A percentile compares a stretch with the other conserved stretches of the same genome.
These are phyloP conservation scores for Cyclaneusma minus DNA, from an alignment of 2,329 filamentous ascomycete species.

Conservation along the genomic window DNA sequence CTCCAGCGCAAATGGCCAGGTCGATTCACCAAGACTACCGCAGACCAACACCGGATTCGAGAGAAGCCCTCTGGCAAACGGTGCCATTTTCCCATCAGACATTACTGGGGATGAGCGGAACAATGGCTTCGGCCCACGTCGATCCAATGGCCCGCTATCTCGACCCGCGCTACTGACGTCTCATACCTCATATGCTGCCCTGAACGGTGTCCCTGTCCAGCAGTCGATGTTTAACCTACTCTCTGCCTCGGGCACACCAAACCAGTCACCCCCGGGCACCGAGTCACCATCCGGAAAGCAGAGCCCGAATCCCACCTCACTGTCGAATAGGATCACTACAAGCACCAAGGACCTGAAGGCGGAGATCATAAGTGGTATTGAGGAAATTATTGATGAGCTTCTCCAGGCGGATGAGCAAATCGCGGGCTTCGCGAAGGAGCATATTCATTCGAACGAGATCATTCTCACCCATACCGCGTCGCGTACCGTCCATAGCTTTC, in stretches of 20 bases:
- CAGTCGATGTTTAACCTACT: slow-evolving; percentile 84
- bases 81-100: slow-evolving; percentile 13
- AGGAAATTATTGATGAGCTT: slow-evolving; percentile 92
- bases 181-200: slow-evolving; percentile 46
- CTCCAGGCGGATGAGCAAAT: slow-evolving; percentile 89
- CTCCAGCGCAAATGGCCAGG: slow-evolving; percentile 15
- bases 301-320: slow-evolving; percentile 10
- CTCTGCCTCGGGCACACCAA: slow-evolving; percentile 46
- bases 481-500: slow-evolving; percentile 74
- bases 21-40: slow-evolving; percentile 13
- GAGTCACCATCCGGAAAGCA: slow-evolving; percentile 28
- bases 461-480: slow-evolving; percentile 83
- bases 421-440: slow-evolving; percentile 70
- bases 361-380: slow-evolving; percentile 85
- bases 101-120: slow-evolving; percentile 8
- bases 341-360: slow-evolving; percentile 58
- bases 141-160: slow-evolving; percentile 12
- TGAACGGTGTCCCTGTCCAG: slow-evolving; percentile 28
- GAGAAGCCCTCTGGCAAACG: slow-evolving; percentile 14
- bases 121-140: slow-evolving; percentile 10
- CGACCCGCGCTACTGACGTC: slow-evolving; percentile 48
- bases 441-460: slow-evolving; percentile 86
- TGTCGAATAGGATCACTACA: slow-evolving; percentile 14
- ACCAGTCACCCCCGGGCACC: slow-evolving; percentile 33
- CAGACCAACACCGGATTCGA: slow-evolving; percentile 7